Percentiles rank a stretch among this genome's conserved stretches.
phyloP scores from a whole-genome alignment of 768 basidiomycete species.

The Auriculariales sp. region DNA sequence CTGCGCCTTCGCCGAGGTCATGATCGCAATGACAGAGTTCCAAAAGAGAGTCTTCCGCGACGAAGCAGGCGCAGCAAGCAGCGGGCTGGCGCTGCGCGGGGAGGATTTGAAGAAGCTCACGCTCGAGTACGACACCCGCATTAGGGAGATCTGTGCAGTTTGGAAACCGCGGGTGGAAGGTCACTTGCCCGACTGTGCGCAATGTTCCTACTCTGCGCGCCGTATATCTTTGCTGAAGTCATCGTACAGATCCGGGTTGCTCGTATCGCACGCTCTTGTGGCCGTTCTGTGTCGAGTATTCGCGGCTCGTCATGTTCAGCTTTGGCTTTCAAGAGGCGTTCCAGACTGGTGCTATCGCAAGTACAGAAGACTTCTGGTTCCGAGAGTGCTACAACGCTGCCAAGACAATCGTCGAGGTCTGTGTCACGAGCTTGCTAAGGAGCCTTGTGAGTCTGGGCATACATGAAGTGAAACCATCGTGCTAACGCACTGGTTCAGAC shows the following conservation, averaged over 20 bases:
- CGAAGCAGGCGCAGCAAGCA: background rate
- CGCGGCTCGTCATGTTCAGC: constrained; percentile 13
- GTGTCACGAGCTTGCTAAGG: background rate
- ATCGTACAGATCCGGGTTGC: background rate
- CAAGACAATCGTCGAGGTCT: background rate
- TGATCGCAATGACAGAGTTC: constrained; percentile 9
- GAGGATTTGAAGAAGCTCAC: background rate
- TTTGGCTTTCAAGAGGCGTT: constrained; percentile 15
- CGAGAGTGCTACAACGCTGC: background rate
- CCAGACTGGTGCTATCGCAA: constrained; percentile 5
- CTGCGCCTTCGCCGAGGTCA: constrained; percentile 9
- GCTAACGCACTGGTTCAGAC: too few species aligned
- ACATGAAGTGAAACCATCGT: too few species aligned
- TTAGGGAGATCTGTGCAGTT: background rate
- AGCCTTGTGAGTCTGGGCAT: background rate
- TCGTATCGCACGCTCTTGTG: constrained; percentile 4
- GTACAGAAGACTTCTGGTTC: background rate
- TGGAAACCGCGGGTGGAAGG: background rate
- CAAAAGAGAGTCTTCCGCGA: constrained; percentile 9
- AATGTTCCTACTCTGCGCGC: background rate
- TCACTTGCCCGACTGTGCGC: background rate
- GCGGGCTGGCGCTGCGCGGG: background rate
- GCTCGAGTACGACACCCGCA: constrained; percentile 1
- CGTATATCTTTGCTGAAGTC: background rate
- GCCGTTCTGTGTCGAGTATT: constrained; percentile 12